Conservation (phyloP, 257 asterid genomes). For the Knoxia roxburghii region DNA sequence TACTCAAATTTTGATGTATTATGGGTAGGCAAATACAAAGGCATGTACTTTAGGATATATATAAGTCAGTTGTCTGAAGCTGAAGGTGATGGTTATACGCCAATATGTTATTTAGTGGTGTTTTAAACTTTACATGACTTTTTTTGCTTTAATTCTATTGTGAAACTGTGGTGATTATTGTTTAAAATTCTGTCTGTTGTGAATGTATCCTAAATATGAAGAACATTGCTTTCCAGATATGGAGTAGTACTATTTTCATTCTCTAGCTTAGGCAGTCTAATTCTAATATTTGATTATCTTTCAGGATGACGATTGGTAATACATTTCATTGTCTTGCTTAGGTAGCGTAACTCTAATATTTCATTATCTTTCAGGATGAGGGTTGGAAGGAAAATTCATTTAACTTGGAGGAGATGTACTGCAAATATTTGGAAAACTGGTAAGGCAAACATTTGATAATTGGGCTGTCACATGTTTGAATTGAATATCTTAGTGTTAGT, state of each 20-base stretch:
- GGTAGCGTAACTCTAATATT: neutral
- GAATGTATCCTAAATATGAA: too few relatives aligned
- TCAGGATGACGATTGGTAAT: too few relatives aligned
- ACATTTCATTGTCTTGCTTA: neutral
- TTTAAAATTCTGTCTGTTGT: neutral
- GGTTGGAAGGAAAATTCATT: slow-evolving; percentile 55
- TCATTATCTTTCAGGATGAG: slow-evolving; percentile 43
- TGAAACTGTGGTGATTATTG: neutral
- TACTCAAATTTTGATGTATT: neutral
- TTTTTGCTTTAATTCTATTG: neutral
- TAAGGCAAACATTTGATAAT: slow-evolving; percentile 21
- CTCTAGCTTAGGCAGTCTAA: too few relatives aligned
- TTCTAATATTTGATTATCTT: too few relatives aligned
- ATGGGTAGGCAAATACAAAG: neutral
- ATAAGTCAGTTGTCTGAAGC: neutral
- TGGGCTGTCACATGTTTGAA: neutral
- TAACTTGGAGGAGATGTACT: slow-evolving; percentile 54
- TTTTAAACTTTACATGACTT: neutral
- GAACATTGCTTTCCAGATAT: too few relatives aligned
- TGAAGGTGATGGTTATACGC: too few relatives aligned
- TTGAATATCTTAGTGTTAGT: neutral
- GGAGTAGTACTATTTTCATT: too few relatives aligned
- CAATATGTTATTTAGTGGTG: neutral
- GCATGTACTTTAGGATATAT: neutral
- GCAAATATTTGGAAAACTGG: slow-evolving; percentile 48